phyloP scores from a whole-genome alignment of 1,284 basidiomycete species.

The Tilletia horrida region DNA sequence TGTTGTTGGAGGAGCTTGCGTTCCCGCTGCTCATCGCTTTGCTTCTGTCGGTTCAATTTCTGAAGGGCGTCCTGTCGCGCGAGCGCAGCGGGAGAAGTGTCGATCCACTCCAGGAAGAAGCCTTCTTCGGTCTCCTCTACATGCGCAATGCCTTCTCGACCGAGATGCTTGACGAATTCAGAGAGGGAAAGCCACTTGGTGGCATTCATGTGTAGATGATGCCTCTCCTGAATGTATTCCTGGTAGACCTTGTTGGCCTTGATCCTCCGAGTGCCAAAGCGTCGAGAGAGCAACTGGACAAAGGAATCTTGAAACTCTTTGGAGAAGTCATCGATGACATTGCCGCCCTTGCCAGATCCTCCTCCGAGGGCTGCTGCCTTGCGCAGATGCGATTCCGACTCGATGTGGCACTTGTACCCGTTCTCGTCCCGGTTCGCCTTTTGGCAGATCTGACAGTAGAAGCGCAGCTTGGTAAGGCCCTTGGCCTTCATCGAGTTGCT shows the following conservation, averaged over 20 bases:
- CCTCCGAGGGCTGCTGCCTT: conserved; percentile 80
- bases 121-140: conserved; percentile 93
- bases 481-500: conserved; percentile 53
- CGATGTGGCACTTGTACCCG: conserved; percentile 62
- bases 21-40: conserved; percentile 91
- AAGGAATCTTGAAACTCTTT: conserved; percentile 87
- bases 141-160: conserved; percentile 77
- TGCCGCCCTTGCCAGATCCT: conserved; percentile 63
- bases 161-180: conserved; percentile 88
- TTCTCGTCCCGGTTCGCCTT: conserved; percentile 54
- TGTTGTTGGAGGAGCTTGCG: conserved; percentile 85
- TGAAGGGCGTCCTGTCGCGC: conserved; percentile 83
- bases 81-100: conserved; percentile 87
- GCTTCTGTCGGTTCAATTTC: conserved; percentile 88
- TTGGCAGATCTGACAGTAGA: conserved; percentile 53
- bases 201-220: conserved; percentile 96
- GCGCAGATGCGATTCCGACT: conserved; percentile 82
- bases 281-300: conserved; percentile 75
- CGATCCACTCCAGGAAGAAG: conserved; percentile 95
- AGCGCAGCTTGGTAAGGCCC: conserved; percentile 52
- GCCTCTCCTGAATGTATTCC: conserved; percentile 92
- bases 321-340: conserved; percentile 86
- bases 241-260: conserved; percentile 91
- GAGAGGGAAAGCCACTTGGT: conserved; percentile 95
- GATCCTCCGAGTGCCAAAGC: conserved; percentile 50